Percentiles rank a stretch among this genome's conserved stretches.
Conservation (phyloP, 108 stramenopile species). For the Conticribra weissflogii region DNA sequence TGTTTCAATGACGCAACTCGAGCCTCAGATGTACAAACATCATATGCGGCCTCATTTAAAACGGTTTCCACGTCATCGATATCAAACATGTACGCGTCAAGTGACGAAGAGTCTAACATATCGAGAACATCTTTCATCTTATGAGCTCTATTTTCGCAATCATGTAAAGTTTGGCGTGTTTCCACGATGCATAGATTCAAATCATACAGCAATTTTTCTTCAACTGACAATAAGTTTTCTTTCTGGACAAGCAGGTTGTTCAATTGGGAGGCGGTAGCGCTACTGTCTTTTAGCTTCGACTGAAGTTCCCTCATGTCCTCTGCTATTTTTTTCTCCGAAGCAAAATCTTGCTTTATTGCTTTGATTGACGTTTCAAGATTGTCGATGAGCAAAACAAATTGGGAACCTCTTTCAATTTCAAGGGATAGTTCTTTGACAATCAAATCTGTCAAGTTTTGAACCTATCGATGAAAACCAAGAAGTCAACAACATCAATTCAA, state of each 20-base stretch:
- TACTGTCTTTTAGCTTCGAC: background rate
- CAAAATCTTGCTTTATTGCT: conserved; percentile 3
- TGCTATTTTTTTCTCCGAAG: background rate
- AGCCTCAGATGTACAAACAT: background rate
- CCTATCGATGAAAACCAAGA: background rate
- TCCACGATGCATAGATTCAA: background rate
- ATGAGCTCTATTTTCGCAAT: conserved; percentile 3
- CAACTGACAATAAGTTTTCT: background rate
- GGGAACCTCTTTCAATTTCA: conserved; percentile 4
- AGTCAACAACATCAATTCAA: background rate
- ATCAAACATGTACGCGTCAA: conserved; percentile 7
- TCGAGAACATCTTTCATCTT: background rate
- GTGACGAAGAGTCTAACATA: background rate
- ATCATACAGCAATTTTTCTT: conserved; percentile 2
- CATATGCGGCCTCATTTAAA: conserved; percentile 1
- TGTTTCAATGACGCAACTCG: background rate
- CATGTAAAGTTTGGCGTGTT: background rate
- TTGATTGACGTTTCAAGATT: background rate
- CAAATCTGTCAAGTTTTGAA: conserved; percentile 4
- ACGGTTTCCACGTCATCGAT: conserved; percentile 9
- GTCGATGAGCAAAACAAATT: background rate
- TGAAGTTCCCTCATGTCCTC: background rate
- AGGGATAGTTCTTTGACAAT: conserved; percentile 8
- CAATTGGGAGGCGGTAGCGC: background rate
- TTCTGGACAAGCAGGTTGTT: background rate